Evolutionary conservation across 83 land plant species (phyloP).

Genomic region (Picea abies): DNA sequence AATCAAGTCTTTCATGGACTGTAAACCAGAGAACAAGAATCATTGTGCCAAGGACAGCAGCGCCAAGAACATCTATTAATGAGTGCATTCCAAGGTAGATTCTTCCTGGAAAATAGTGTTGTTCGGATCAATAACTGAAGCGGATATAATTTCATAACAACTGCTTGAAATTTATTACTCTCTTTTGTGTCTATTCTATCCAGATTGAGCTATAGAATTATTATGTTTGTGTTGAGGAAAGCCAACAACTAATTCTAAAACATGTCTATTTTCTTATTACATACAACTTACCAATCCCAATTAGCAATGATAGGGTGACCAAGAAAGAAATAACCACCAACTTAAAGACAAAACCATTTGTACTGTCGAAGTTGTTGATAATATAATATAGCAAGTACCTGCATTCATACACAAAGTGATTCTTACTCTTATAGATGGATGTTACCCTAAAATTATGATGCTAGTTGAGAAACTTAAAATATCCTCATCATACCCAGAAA

Average conservation of each 20-base stretch:
- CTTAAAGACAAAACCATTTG: not conserved
- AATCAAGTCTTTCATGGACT: conserved; percentile 65
- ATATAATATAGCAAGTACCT: conserved; percentile 35
- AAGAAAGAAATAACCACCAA: conserved; percentile 17
- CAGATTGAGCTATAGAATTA: not conserved
- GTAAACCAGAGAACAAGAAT: conserved; percentile 66
- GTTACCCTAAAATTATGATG: conserved; percentile 55
- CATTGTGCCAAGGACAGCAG: conserved; percentile 57
- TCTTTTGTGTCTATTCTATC: too few relatives aligned
- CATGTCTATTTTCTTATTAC: conserved; percentile 33
- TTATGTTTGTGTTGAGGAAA: too few relatives aligned
- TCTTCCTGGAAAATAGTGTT: conserved; percentile 48
- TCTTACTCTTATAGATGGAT: conserved; percentile 21
- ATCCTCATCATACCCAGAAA: conserved; percentile 68
- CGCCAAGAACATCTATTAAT: conserved; percentile 72
- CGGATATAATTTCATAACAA: not conserved
- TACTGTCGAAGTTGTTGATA: not conserved
- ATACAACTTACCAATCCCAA: conserved; percentile 24
- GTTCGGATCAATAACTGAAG: not conserved
- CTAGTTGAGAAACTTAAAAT: not conserved
- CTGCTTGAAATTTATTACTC: not conserved
- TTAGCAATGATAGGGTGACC: conserved; percentile 15
- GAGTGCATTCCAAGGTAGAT: conserved; percentile 96
- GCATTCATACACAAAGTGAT: not conserved
- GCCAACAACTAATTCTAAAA: not conserved